These are phyloP conservation scores for Podospora australis DNA, from an alignment of 495 filamentous ascomycete species.

Conservation along the genomic window DNA sequence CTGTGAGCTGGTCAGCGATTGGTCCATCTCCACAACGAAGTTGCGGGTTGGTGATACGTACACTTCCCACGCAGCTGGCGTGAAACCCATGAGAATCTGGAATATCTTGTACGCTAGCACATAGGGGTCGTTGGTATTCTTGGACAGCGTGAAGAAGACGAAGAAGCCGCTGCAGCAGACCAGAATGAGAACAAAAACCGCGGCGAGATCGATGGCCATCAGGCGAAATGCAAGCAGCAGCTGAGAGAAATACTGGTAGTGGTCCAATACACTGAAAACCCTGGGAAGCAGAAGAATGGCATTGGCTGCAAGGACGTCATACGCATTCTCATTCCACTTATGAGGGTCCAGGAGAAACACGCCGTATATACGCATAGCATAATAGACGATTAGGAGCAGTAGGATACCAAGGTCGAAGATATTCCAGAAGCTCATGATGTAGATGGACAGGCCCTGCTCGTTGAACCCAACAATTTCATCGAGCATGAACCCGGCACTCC, in stretches of 20 bases:
- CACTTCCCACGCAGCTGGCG: slow-evolving; percentile 46
- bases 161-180: slow-evolving; percentile 91
- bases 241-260: slow-evolving; percentile 92
- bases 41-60: slow-evolving; percentile 28
- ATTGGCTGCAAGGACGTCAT: slow-evolving; percentile 83
- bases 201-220: slow-evolving; percentile 82
- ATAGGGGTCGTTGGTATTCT: slow-evolving; percentile 52
- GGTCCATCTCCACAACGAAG: too few species aligned
- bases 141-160: slow-evolving; percentile 80
- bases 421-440: slow-evolving; percentile 97
- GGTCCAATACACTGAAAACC: slow-evolving; percentile 84
- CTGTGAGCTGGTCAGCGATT: slow-evolving; percentile 21
- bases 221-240: slow-evolving; percentile 86
- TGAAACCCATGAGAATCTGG: slow-evolving; percentile 85
- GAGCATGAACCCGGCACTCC: slow-evolving; percentile 96
- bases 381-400: slow-evolving; percentile 79
- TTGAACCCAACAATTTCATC: slow-evolving; percentile 89
- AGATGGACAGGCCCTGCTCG: slow-evolving; percentile 87
- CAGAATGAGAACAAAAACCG: slow-evolving; percentile 73
- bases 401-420: slow-evolving; percentile 86
- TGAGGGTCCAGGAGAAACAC: slow-evolving; percentile 67
- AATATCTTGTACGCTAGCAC: slow-evolving; percentile 82
- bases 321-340: slow-evolving; percentile 68
- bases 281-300: slow-evolving; percentile 85
- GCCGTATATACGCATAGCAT: slow-evolving; percentile 79